A percentile compares a stretch with the other conserved stretches of the same genome.
phyloP scores from a whole-genome alignment of 148 eudicot genomes.

The Bassia scoparia region DNA sequence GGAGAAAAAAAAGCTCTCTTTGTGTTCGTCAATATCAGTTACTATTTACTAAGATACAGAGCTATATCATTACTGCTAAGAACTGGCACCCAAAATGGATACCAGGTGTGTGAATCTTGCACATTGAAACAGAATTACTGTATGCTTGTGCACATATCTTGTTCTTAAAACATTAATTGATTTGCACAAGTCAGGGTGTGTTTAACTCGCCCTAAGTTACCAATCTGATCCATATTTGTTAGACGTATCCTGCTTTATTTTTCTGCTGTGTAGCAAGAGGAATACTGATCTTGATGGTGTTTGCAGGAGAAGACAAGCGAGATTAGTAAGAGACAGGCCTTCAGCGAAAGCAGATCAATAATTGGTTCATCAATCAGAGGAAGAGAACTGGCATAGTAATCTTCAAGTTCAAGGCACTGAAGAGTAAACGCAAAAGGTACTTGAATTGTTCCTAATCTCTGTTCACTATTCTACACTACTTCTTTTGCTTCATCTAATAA shows the following conservation, averaged over 20 bases:
- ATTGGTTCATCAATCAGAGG: constrained; percentile 96
- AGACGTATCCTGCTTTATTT: background rate
- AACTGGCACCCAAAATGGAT: background rate
- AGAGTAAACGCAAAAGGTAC: constrained; percentile 91
- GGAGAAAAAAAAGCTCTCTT: background rate
- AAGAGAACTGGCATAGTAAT: constrained; percentile 94
- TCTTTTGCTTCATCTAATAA: background rate
- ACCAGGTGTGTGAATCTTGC: background rate
- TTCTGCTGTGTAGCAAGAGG: background rate
- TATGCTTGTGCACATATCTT: background rate
- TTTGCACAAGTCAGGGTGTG: too few relatives aligned
- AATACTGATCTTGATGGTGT: background rate
- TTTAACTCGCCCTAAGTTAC: background rate
- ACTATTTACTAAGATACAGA: background rate
- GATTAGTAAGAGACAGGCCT: constrained; percentile 92
- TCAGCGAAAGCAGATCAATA: constrained; percentile 89
- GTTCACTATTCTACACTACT: background rate
- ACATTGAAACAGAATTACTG: background rate
- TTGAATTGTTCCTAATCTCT: background rate
- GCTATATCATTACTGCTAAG: background rate
- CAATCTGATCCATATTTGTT: background rate
- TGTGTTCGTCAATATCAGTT: too few relatives aligned
- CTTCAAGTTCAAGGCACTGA: constrained; percentile 59
- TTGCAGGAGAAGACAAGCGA: constrained; percentile 92
- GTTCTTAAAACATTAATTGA: too few relatives aligned